These are phyloP conservation scores for Agrocybe praecox DNA, from an alignment of 768 basidiomycete species.

Conservation along the genomic window DNA sequence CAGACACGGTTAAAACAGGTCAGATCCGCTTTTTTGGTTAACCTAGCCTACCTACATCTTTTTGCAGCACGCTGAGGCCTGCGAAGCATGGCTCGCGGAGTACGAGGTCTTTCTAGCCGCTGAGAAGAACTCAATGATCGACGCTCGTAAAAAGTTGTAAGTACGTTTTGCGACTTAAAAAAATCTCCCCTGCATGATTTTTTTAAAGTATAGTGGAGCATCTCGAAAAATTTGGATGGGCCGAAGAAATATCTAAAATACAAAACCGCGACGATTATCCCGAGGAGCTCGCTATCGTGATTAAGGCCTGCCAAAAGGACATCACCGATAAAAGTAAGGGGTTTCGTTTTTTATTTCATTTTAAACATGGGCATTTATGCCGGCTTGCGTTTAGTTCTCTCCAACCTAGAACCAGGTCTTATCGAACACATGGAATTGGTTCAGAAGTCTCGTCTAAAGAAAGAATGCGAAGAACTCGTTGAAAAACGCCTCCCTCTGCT, in stretches of 20 bases:
- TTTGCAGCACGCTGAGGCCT: constrained; percentile 1
- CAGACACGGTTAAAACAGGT: no score
- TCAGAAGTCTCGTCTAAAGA: neutral
- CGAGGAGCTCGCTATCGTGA: neutral
- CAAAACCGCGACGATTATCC: neutral
- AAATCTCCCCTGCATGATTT: neutral
- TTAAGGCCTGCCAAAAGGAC: constrained; percentile 8
- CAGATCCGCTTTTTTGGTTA: no score
- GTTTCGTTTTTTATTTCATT: neutral
- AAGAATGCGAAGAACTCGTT: neutral
- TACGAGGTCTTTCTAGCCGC: neutral
- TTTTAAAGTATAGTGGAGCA: constrained; percentile 7
- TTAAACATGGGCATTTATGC: neutral
- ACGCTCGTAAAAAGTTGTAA: constrained; percentile 1
- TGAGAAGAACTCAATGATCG: neutral
- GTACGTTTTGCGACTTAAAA: neutral
- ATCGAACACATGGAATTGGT: neutral
- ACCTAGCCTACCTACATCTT: neutral
- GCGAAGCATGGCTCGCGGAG: neutral
- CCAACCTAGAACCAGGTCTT: neutral
- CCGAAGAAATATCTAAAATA: constrained; percentile 5
- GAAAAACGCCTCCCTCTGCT: neutral
- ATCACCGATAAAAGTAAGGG: constrained; percentile 10
- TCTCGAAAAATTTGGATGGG: constrained; percentile 10
- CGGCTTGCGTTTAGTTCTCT: neutral